Conservation (phyloP, 78 protist genomes). For the Dictyostelium firmibasis region DNA sequence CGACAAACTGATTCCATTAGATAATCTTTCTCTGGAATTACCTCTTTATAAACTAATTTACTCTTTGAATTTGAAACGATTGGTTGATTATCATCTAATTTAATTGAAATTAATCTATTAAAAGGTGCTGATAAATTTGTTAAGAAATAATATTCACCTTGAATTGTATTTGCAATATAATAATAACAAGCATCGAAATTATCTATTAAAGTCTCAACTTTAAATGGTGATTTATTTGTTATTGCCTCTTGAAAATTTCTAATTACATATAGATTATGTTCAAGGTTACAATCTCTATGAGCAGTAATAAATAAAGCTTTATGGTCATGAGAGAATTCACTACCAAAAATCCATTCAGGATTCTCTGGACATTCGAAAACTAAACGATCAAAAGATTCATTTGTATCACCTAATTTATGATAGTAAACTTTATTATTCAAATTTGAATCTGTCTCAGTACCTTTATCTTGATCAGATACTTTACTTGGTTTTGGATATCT, state of each 20-base stretch:
- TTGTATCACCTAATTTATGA: slow-evolving; percentile 82
- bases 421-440: slow-evolving; percentile 72
- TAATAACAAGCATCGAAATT: slow-evolving; percentile 82
- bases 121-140: slow-evolving; percentile 88
- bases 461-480: not conserved
- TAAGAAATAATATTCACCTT: slow-evolving; percentile 79
- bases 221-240: not conserved
- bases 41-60: slow-evolving; percentile 6
- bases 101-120: slow-evolving; percentile 63
- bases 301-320: slow-evolving; percentile 38
- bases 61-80: not conserved
- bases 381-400: slow-evolving; percentile 80
- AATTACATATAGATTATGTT: slow-evolving; percentile 28
- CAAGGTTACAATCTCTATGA: slow-evolving; percentile 77
- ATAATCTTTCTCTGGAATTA: slow-evolving; percentile 72
- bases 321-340: slow-evolving; percentile 71
- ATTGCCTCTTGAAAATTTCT: not conserved
- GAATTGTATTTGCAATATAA: slow-evolving; percentile 76
- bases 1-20: slow-evolving; percentile 13
- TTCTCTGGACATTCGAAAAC: slow-evolving; percentile 48
- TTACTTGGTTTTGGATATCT: slow-evolving; percentile 24
- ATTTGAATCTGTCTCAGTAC: slow-evolving; percentile 78
- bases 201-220: slow-evolving; percentile 18
- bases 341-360: slow-evolving; percentile 43
- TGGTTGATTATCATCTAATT: not conserved